A percentile compares a stretch with the other conserved stretches of the same genome.
phyloP scores from a whole-genome alignment of 371 early-diverging fungal species.

The Mucor sp. region DNA sequence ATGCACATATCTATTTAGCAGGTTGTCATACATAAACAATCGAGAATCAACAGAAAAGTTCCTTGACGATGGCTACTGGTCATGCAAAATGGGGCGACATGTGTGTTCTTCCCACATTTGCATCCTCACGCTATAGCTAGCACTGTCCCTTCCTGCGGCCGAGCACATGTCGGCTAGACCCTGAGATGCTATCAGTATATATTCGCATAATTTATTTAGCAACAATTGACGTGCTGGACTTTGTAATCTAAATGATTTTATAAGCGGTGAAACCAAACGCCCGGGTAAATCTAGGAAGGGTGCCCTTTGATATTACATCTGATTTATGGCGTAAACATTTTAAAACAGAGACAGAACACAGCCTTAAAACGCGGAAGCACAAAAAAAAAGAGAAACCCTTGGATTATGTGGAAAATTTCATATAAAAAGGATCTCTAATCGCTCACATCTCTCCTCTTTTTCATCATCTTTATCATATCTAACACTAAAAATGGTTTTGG shows the following conservation, averaged over 20 bases:
- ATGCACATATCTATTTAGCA: not conserved
- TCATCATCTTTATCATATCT: conserved; percentile 4
- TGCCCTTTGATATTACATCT: not conserved
- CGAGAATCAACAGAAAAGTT: not conserved
- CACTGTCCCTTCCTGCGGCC: not conserved
- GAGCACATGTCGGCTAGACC: not conserved
- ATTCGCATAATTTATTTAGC: not conserved
- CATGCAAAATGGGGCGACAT: not conserved
- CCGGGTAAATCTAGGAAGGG: conserved; percentile 2
- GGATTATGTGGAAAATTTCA: not conserved
- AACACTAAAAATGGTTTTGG: conserved; percentile 60
- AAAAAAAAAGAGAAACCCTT: conserved; percentile 14
- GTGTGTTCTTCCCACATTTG: not conserved
- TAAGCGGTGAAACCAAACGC: conserved; percentile 1
- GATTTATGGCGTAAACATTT: not conserved
- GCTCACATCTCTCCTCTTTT: conserved; percentile 1
- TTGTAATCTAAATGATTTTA: not conserved
- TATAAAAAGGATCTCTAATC: conserved; percentile 10
- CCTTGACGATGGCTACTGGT: not conserved
- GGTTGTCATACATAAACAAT: not conserved
- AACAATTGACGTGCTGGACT: not conserved
- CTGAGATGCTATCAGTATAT: not conserved
- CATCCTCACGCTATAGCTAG: not conserved
- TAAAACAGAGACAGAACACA: conserved; percentile 1
- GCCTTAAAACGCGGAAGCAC: conserved; percentile 9